Conservation (phyloP, 495 filamentous ascomycete species). For the Tuber melanosporum region DNA sequence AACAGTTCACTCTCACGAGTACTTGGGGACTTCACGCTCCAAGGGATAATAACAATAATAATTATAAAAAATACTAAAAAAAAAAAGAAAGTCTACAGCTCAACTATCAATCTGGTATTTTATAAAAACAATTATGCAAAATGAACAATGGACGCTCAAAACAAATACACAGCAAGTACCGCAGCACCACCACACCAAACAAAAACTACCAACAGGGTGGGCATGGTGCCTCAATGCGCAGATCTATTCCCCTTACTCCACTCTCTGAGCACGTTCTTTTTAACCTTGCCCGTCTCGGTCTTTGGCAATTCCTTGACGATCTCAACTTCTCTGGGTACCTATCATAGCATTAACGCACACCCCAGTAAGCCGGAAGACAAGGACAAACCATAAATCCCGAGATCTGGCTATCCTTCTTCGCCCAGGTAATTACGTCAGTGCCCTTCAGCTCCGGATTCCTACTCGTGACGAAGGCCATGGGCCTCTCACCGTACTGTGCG, state of each 20-base stretch:
- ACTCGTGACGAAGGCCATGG: slow-evolving; percentile 87
- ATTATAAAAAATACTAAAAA: not conserved
- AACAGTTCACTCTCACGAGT: not conserved
- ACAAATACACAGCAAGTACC: not conserved
- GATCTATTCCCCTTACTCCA: slow-evolving; percentile 60
- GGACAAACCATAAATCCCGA: slow-evolving; percentile 73
- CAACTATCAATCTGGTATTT: not conserved
- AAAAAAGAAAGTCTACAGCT: not conserved
- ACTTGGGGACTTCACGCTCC: not conserved
- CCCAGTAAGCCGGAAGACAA: not conserved
- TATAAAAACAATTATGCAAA: not conserved
- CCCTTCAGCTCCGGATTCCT: slow-evolving; percentile 50
- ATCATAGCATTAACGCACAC: not conserved
- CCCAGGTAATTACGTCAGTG: slow-evolving; percentile 77
- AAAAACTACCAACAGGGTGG: not conserved
- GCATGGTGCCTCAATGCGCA: not conserved
- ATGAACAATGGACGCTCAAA: not conserved
- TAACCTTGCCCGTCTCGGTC: slow-evolving; percentile 91
- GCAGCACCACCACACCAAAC: not conserved
- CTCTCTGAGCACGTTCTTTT: slow-evolving; percentile 86
- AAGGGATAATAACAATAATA: not conserved
- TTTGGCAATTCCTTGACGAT: slow-evolving; percentile 83
- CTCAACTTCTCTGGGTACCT: slow-evolving; percentile 79
- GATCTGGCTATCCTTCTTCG: slow-evolving; percentile 66
- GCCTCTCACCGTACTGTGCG: slow-evolving; percentile 87